Evolutionary conservation across 2,329 filamentous ascomycete species (phyloP), one percentile per base, ranked within the genome.

Genomic region (Trichophyton mentagrophytes): DNA sequence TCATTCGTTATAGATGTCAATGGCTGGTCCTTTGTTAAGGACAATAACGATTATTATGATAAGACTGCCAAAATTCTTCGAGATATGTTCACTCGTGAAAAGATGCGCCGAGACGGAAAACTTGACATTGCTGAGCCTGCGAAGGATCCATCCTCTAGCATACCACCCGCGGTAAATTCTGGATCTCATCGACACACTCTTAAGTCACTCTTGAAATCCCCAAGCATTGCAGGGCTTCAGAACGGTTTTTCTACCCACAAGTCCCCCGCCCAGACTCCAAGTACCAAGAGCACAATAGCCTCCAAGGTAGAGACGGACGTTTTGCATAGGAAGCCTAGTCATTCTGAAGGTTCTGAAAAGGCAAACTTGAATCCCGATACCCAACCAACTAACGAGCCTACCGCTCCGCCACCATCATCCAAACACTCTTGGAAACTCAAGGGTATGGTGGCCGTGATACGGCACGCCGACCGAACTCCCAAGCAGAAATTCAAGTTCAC

Each of bases 401-500:
- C 58, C 17, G 30, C 78, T 22, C 78, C 83, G 1, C 80, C 83
- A 8, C 84, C 85, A 51, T 86, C 87, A 1, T 85, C 85, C 0
- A 96, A 96, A 68, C 90, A 95, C 69, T 90, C 93, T 9, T 99
- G 93, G 93, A 97, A 96, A 73, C 79, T 99, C 59, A 99, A 99
- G 75, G 93, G 93, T 11, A 91, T 99, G 76, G 92, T 99, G 0
- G 92, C 91, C 1, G 93, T 99, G 15, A 90, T 99, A 65, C 85
- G 93, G 30, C 93, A 99, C 73, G 95, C 95, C 2, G 93, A 99
- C 75, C 87, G 93, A 61, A 99, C 93, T 1, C 93, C 93, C 1
- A 99, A 99, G 76, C 93, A 99, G 69, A 99, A 99, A 72, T 96
- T 96, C 80, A 99, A 99, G 72, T 99, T 97, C 69, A 99, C 93